phyloP scores from a whole-genome alignment of 352 stramenopile genomes.

The Phytophthora hybrid region DNA sequence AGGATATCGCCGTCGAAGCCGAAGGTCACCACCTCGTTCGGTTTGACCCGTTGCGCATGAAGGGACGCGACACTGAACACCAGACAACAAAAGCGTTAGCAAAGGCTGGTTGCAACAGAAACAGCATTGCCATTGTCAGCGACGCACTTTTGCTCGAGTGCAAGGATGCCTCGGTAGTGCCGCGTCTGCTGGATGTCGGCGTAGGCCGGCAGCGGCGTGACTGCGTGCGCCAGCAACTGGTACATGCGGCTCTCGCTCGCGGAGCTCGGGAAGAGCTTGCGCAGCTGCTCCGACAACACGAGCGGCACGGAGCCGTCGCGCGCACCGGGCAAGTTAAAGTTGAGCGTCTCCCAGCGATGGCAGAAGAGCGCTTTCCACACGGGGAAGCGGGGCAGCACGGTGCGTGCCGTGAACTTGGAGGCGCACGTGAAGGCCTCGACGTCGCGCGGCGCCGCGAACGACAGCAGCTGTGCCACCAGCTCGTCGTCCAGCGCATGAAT shows the following conservation, averaged over 20 bases:
- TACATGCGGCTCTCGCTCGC: conserved; percentile 41
- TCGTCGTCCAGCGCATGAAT: conserved; percentile 44
- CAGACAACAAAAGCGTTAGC: conserved; percentile 10
- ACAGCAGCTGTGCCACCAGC: conserved; percentile 40
- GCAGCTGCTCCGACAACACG: conserved; percentile 26
- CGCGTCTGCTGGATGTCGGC: conserved; percentile 42
- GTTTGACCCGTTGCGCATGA: conserved; percentile 25
- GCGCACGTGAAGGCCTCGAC: conserved; percentile 46
- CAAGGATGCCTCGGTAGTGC: conserved; percentile 38
- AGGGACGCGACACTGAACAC: conserved; percentile 38
- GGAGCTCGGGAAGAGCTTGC: conserved; percentile 33
- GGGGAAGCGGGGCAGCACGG: conserved; percentile 42
- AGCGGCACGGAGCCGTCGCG: conserved; percentile 19
- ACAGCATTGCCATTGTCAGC: neutral
- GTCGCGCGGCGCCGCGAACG: conserved; percentile 39
- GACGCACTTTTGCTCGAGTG: conserved; percentile 41
- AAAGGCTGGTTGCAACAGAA: neutral
- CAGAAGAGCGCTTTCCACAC: conserved; percentile 46
- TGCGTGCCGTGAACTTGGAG: conserved; percentile 38
- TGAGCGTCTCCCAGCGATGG: conserved; percentile 44
- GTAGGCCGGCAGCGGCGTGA: conserved; percentile 41
- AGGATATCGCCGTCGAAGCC: conserved; percentile 44
- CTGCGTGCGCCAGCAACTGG: conserved; percentile 43
- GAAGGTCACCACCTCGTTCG: conserved; percentile 33
- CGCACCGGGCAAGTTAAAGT: conserved; percentile 39